Percentiles rank a stretch among this genome's conserved stretches.
Evolutionary conservation across 2,329 filamentous ascomycete species (phyloP).

Genomic region (Pseudonectria buxi): DNA sequence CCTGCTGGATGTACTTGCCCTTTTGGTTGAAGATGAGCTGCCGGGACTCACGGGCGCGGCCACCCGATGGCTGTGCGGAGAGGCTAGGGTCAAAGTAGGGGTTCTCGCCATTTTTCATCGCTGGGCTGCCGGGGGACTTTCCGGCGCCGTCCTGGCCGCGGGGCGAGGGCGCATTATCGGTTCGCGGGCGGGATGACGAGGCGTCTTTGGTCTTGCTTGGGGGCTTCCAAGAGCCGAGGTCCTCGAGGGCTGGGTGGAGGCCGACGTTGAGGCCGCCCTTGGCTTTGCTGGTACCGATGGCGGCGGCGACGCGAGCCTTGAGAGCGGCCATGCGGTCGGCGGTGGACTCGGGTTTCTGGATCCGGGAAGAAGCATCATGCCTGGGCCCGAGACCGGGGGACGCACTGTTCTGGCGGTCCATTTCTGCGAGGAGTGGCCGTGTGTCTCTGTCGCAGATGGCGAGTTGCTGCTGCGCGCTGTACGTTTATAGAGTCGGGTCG

Average conservation of each 20-base stretch:
- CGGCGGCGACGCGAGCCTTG: constrained; percentile 72
- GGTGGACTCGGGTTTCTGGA: constrained; percentile 50
- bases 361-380: constrained; percentile 46
- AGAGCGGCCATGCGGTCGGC: constrained; percentile 67
- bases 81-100: constrained; percentile 75
- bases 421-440: constrained; percentile 12
- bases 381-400: constrained; percentile 49
- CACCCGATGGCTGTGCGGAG: constrained; percentile 49
- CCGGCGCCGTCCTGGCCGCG: constrained; percentile 9
- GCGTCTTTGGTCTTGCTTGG: constrained; percentile 31
- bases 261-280: constrained; percentile 68
- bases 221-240: constrained; percentile 43
- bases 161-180: constrained; percentile 6
- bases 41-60: constrained; percentile 62
- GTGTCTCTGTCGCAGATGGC: background rate
- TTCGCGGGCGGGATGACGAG: constrained; percentile 9
- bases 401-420: constrained; percentile 45
- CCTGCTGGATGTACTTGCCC: constrained; percentile 95
- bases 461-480: no score
- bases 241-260: constrained; percentile 67
- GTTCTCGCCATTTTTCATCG: constrained; percentile 38
- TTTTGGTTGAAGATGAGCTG: constrained; percentile 88
- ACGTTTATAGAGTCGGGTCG: no score
- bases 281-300: constrained; percentile 53
- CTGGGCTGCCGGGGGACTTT: constrained; percentile 12